These are phyloP conservation scores for Dioscorea cayenensis DNA, from an alignment of 116 monocot species.

Conservation along the genomic window DNA sequence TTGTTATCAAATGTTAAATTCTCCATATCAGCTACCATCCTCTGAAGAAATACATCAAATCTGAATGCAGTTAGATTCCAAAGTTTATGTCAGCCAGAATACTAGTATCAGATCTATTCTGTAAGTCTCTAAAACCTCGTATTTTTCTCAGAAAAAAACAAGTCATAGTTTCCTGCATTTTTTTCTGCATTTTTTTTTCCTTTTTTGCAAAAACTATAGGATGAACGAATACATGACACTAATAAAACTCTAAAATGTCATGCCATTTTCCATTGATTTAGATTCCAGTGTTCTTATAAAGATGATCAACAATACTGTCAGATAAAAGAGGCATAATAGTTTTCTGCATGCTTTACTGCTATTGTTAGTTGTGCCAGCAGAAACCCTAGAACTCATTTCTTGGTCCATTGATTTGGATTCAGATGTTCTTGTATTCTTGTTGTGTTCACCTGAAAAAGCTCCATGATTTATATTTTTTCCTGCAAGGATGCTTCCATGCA, in stretches of 20 bases:
- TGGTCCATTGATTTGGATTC: not conserved
- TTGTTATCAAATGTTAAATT: not conserved
- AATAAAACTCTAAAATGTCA: not conserved
- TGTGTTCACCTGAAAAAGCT: slow-evolving; percentile 6
- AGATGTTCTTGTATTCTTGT: not conserved
- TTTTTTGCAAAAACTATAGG: too few relatives aligned
- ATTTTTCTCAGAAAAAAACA: too few relatives aligned
- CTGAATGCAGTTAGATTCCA: too few relatives aligned
- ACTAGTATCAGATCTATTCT: too few relatives aligned
- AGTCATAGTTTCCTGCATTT: too few relatives aligned
- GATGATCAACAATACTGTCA: not conserved
- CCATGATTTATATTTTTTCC: slow-evolving; percentile 3
- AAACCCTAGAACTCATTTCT: not conserved
- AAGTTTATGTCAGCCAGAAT: too few relatives aligned
- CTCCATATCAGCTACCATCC: not conserved
- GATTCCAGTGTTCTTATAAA: not conserved
- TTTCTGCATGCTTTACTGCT: not conserved
- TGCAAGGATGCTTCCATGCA: slow-evolving; percentile 6
- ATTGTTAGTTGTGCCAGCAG: not conserved
- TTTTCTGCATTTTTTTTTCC: too few relatives aligned
- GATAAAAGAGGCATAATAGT: not conserved
- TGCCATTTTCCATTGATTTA: not conserved
- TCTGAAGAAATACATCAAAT: not conserved
- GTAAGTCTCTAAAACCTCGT: too few relatives aligned
- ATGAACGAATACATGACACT: too few relatives aligned